Evolutionary conservation across 441 rosid species (phyloP).

Genomic region (Euphorbia celastroides): DNA sequence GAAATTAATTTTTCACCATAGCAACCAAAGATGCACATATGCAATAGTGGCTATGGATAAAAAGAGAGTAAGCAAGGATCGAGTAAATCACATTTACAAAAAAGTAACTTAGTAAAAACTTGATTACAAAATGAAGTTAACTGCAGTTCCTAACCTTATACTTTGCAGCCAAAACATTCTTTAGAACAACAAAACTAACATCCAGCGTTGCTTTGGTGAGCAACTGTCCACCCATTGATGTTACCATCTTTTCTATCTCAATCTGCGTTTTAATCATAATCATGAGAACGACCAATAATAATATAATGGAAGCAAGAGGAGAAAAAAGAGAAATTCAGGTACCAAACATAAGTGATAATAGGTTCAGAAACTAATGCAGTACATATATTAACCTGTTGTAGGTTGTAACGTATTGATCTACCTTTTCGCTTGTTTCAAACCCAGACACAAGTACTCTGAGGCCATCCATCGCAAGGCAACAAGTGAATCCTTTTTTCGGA

Average conservation of each 20-base stretch:
- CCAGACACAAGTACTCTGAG: slow-evolving; percentile 89
- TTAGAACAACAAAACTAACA: slow-evolving; percentile 80
- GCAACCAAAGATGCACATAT: not conserved
- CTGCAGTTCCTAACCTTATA: slow-evolving; percentile 64
- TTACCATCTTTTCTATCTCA: slow-evolving; percentile 70
- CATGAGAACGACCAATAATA: slow-evolving; percentile 9
- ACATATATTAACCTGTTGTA: not conserved
- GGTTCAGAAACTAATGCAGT: not conserved
- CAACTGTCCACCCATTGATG: slow-evolving; percentile 83
- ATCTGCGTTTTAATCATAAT: slow-evolving; percentile 41
- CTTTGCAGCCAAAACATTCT: slow-evolving; percentile 94
- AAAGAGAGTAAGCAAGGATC: not conserved
- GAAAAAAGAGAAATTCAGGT: not conserved
- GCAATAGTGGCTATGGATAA: not conserved
- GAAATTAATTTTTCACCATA: not conserved
- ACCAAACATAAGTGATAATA: not conserved
- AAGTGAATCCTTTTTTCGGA: slow-evolving; percentile 75
- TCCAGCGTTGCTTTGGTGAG: slow-evolving; percentile 56
- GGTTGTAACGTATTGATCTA: slow-evolving; percentile 10
- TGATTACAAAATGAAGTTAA: slow-evolving; percentile 16
- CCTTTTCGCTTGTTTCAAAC: slow-evolving; percentile 84
- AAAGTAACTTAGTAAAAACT: not conserved
- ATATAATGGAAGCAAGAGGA: not conserved
- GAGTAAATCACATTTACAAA: not conserved
- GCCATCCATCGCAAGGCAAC: slow-evolving; percentile 98